Evolutionary conservation across 1,284 basidiomycete genomes (phyloP).

Genomic region (Leccinum pallidistipes): DNA sequence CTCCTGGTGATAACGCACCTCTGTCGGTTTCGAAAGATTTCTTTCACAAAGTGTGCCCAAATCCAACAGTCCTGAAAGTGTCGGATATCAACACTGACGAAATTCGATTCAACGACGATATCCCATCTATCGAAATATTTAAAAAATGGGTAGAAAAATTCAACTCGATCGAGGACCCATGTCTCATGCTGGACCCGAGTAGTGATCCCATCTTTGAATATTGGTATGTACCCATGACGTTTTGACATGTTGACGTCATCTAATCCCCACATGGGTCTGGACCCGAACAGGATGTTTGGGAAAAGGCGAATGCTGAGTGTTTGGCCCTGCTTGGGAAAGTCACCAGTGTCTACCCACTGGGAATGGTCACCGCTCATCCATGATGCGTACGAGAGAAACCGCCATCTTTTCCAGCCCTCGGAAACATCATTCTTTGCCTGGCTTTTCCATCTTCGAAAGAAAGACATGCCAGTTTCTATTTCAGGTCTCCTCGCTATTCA

Average conservation of each 20-base stretch:
- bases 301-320: constrained; percentile 34
- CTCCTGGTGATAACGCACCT: constrained; percentile 33
- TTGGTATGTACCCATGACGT: constrained; percentile 22
- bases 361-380: constrained; percentile 42
- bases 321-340: constrained; percentile 38
- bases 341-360: constrained; percentile 40
- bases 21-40: constrained; percentile 37
- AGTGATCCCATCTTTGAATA: constrained; percentile 33
- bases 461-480: constrained; percentile 19
- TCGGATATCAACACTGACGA: constrained; percentile 29
- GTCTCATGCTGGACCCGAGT: constrained; percentile 34
- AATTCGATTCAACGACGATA: constrained; percentile 27
- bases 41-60: constrained; percentile 41
- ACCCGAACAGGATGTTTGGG: constrained; percentile 36
- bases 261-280: constrained; percentile 3
- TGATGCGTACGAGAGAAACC: constrained; percentile 37
- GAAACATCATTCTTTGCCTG: constrained; percentile 3
- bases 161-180: constrained; percentile 35
- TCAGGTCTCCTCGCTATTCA: constrained; percentile 56
- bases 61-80: constrained; percentile 31
- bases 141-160: constrained; percentile 39
- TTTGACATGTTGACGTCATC: not conserved
- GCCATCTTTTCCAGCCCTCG: constrained; percentile 30
- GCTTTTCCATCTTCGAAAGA: not conserved
- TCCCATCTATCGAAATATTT: constrained; percentile 26